These are phyloP conservation scores for Beauveria brongniartii DNA, from an alignment of 2,329 filamentous ascomycete genomes.

Conservation along the genomic window DNA sequence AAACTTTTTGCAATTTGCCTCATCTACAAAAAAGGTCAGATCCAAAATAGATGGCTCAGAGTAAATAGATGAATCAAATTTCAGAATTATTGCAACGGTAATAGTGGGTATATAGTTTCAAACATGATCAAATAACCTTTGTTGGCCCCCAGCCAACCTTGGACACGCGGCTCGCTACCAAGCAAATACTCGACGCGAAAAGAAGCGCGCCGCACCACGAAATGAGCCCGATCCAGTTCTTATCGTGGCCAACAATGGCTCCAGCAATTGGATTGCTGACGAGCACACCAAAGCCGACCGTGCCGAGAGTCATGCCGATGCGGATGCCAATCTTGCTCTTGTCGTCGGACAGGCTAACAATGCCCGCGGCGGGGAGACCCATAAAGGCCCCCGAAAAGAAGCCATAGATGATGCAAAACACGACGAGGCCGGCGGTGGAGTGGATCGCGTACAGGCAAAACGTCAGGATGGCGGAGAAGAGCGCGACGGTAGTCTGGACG, in stretches of 20 bases:
- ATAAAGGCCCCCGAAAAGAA: constrained; percentile 37
- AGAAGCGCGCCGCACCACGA: constrained; percentile 1
- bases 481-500: constrained; percentile 25
- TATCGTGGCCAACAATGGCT: constrained; percentile 9
- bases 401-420: constrained; percentile 37
- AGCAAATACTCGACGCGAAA: not conserved
- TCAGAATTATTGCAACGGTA: no score
- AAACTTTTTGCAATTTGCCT: no score
- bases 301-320: constrained; percentile 27
- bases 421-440: constrained; percentile 27
- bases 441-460: constrained; percentile 33
- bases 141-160: not conserved
- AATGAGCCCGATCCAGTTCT: not conserved
- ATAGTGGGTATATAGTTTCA: not conserved
- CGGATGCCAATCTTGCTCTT: constrained; percentile 26
- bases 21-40: no score
- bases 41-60: not conserved
- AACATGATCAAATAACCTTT: not conserved
- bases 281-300: constrained; percentile 38
- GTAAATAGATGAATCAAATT: no score
- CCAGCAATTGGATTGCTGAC: constrained; percentile 38
- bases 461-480: constrained; percentile 26
- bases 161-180: not conserved
- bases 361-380: constrained; percentile 32
- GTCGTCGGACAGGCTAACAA: constrained; percentile 29